A percentile compares a stretch with the other conserved stretches of the same genome.
Evolutionary conservation across 208 protist species (phyloP).

Genomic region (Blastocrithidia nonstop): DNA sequence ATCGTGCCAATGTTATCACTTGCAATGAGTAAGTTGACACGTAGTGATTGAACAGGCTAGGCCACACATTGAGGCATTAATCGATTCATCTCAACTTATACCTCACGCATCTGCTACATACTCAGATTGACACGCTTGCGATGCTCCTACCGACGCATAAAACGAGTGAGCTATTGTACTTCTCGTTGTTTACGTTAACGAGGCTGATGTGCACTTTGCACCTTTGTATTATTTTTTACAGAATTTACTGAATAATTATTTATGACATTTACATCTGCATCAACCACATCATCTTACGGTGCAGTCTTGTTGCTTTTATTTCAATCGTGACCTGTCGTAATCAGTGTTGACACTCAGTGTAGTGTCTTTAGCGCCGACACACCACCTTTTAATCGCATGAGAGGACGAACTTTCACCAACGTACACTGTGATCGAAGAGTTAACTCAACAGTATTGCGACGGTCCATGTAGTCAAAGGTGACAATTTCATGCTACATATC

Average conservation of each 20-base stretch:
- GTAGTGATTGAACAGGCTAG: constrained; percentile 44
- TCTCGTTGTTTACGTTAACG: constrained; percentile 9
- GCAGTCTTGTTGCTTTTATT: constrained; percentile 15
- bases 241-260: no score
- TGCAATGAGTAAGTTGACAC: constrained; percentile 67
- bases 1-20: constrained; percentile 58
- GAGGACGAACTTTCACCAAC: constrained; percentile 56
- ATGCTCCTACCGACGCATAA: constrained; percentile 60
- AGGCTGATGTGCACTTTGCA: constrained; percentile 5
- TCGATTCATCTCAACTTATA: constrained; percentile 42
- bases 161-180: constrained; percentile 47
- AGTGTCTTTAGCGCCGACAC: constrained; percentile 54
- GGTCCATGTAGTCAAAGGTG: constrained; percentile 26
- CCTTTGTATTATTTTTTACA: neutral
- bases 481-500: constrained; percentile 46
- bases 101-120: constrained; percentile 62
- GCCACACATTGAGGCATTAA: constrained; percentile 49
- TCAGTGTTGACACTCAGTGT: constrained; percentile 58
- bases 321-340: constrained; percentile 21
- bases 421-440: constrained; percentile 54
- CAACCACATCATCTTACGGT: constrained; percentile 10
- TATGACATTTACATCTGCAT: constrained; percentile 11
- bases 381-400: constrained; percentile 67
- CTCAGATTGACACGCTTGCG: constrained; percentile 30
- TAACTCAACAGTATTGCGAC: constrained; percentile 9